These are phyloP conservation scores for Fusarium tjaetaba DNA, from an alignment of 2,329 filamentous ascomycete genomes.

Conservation along the genomic window DNA sequence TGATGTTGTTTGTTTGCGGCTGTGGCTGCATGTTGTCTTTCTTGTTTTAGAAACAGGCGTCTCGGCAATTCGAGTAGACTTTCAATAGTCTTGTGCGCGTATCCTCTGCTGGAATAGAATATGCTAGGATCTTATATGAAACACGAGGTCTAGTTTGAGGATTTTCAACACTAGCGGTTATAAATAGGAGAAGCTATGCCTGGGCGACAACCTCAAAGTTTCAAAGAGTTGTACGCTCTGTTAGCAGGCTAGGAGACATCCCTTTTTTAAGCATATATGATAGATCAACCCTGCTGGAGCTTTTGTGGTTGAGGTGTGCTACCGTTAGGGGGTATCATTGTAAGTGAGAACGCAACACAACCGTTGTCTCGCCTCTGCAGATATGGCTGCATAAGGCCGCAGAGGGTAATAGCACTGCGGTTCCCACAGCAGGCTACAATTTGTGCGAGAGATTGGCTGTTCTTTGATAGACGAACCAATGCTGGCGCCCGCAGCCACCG, in stretches of 20 bases:
- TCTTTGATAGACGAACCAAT: slow-evolving; percentile 16
- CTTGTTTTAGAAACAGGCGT: slow-evolving; percentile 4
- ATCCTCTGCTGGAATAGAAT: slow-evolving; percentile 12
- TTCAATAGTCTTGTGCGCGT: slow-evolving; percentile 16
- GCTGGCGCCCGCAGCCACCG: slow-evolving; percentile 25
- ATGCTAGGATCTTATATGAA: slow-evolving; percentile 23
- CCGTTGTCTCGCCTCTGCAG: slow-evolving; percentile 11
- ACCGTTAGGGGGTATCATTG: background rate
- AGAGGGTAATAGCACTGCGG: slow-evolving; percentile 9
- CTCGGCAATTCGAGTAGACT: slow-evolving; percentile 24
- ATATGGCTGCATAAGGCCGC: slow-evolving; percentile 23
- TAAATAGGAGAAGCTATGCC: slow-evolving; percentile 21
- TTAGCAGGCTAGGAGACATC: background rate
- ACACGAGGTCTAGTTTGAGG: slow-evolving; percentile 16
- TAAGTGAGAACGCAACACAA: slow-evolving; percentile 7
- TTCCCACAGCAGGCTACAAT: background rate
- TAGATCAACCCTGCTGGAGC: background rate
- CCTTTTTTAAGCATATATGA: slow-evolving; percentile 17
- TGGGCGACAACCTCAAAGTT: background rate
- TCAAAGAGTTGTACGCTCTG: background rate
- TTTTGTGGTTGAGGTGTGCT: slow-evolving; percentile 4
- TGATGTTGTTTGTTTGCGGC: slow-evolving; percentile 22
- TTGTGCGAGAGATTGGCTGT: slow-evolving; percentile 15
- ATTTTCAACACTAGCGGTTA: slow-evolving; percentile 21
- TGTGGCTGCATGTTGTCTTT: slow-evolving; percentile 15